Base-by-base conservation (phyloP, 2,329 filamentous ascomycete species). In the Allantophomopsis lycopodina region DNA sequence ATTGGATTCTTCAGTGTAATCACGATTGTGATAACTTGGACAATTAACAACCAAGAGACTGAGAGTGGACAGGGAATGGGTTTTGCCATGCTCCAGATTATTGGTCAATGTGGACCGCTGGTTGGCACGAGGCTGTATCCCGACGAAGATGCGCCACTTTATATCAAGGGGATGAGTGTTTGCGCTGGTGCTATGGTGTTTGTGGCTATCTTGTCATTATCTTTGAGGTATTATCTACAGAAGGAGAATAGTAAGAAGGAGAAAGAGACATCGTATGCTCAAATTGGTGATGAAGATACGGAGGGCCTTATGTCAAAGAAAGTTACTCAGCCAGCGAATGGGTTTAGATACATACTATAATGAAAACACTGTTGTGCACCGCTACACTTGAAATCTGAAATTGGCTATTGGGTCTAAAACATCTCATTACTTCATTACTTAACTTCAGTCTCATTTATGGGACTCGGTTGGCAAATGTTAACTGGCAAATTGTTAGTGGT, bases 1-100 rank as follows among this genome's bases (percentile, higher is more conserved):
- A 64, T 76, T 1, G 87, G 87, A 4, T 91, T 94, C 60, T 89
- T 94, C 65, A 78, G 73, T 43, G 81, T 85, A 15, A 82, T 94
- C 42, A 86, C 85, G 0, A 69, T 94, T 23, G 80, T 88, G 48
- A 83, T 94, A 41, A 81, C 84, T 2, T 94, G 87, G 87, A 84
- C 74, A 30, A 73, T 94, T 53, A 93, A 94, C 55, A 94, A 94
- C 57, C 83, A 91, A 54, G 62, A 71, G 39, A 76, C 67, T 11
- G 74, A 79, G 44, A 73, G 72, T 38, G 73, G 76, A 6, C 81
- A 83, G 48, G 84, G 84, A 0, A 76, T 76, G 2, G 84, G 81
- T 2, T 83, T 94, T 51, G 84, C 82, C 1, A 66, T 94, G 23
- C 58, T 95, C 53, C 88, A 94, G 57, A 52, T 86, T 30, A 69